Percentiles rank a stretch among this genome's conserved stretches.
Conservation (phyloP, 2,329 filamentous ascomycete species). For the Teratosphaeria gauchensis region DNA sequence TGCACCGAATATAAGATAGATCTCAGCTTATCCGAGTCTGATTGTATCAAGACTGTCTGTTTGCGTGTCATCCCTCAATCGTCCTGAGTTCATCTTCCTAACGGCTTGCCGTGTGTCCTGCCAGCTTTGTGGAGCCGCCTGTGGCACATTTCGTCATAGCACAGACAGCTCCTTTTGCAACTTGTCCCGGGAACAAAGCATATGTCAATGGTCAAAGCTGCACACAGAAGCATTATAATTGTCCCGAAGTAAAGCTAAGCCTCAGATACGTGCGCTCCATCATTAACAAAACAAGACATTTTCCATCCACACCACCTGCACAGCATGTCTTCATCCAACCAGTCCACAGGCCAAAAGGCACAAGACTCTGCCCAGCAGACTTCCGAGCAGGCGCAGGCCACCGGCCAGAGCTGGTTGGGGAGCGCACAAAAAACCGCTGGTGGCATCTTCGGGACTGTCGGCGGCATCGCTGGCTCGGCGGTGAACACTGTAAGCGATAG, state of each 20-base stretch:
- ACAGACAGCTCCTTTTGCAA: background rate
- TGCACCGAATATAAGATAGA: background rate
- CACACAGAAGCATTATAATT: background rate
- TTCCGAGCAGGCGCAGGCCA: background rate
- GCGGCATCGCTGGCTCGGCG: background rate
- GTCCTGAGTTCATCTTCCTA: no score
- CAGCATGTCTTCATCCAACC: background rate
- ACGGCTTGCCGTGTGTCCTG: background rate
- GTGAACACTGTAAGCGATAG: background rate
- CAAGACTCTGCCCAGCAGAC: background rate
- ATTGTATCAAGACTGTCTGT: background rate
- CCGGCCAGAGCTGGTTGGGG: background rate
- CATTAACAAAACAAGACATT: background rate
- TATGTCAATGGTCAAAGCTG: background rate
- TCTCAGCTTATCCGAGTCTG: background rate
- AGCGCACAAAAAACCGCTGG: background rate
- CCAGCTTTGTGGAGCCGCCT: background rate
- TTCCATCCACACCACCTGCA: background rate
- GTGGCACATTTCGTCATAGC: background rate
- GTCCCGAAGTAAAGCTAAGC: no score
- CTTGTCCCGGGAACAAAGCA: background rate
- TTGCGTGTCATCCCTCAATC: background rate
- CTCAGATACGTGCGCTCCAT: no score
- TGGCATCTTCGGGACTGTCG: conserved; percentile 1
- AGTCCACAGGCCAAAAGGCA: background rate